phyloP scores from a whole-genome alignment of 306 rosid species.

The Prunus padus region DNA sequence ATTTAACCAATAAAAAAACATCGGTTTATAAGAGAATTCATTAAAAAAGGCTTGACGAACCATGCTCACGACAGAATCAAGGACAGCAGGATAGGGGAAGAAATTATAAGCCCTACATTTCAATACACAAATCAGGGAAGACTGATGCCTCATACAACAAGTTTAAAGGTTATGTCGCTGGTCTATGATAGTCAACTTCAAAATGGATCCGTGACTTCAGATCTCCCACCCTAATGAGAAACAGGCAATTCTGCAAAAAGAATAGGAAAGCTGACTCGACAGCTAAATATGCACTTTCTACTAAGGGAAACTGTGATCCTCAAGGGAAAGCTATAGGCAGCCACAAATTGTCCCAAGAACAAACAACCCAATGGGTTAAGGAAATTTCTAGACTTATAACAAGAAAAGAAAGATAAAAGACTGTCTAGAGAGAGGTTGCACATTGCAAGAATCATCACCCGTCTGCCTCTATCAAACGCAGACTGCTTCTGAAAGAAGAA shows the following conservation, averaged over 20 bases:
- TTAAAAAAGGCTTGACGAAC: no score
- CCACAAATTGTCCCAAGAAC: neutral
- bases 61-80: no score
- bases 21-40: no score
- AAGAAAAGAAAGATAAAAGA: neutral
- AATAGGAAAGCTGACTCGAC: neutral
- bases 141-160: neutral
- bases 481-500: neutral
- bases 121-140: neutral
- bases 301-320: neutral
- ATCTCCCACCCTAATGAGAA: neutral
- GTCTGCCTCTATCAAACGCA: neutral
- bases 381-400: neutral
- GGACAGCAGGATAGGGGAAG: no score
- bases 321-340: neutral
- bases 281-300: neutral
- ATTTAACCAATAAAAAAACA: neutral
- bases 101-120: neutral
- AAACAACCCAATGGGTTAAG: neutral
- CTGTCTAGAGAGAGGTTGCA: neutral
- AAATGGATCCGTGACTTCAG: neutral
- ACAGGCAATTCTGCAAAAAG: neutral
- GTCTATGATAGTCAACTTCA: neutral
- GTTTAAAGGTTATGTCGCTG: neutral
- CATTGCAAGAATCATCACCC: neutral